Evolutionary conservation across 139 green algal species (phyloP), one percentile per base, ranked within the genome.

Genomic region (Haematococcus lacustris): DNA sequence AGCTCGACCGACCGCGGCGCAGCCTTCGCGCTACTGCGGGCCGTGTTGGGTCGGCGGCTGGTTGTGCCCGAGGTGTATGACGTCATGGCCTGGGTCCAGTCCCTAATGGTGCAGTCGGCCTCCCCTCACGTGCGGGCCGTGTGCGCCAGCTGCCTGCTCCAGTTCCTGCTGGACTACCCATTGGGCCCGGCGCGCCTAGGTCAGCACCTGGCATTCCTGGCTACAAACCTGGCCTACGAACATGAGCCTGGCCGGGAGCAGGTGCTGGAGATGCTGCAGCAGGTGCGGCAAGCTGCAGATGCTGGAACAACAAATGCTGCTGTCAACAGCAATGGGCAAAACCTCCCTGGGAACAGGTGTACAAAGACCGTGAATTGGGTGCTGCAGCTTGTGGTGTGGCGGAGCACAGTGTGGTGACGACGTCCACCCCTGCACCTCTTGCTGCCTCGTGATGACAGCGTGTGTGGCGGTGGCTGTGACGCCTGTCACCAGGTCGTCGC

Each of bases 111-210:
- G 47, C 81, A 68, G 80, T 78, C 60, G 30, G 78, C 87, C 38
- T 73, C 80, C 3, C 47, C 84, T 0, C 51, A 83, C 1, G 81
- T 91, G 53, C 82, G 92, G 2, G 35, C 78, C n/a, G 71, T 80
- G 35, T 89, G 83, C 69, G 79, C 84, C 3, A 76, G 84, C 21
- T 76, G 75, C 35, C 84, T 98, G 63, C 88, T 98, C 26, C 81
- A 91, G 75, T 98, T 97, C 81, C 85, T 98, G 77, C 84, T 98
- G 40, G 91, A 98, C 82, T 98, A 94, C 71, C 93, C 93, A 1
- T 76, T 98, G 67, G 88, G 89, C 43, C 30, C 67, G 7, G 43
- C 7, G 43, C 47, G 67, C 30, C n/a, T 38, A 34, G 28, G 40
- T 33, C 38, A 71, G 71, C 79, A 84, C 68, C 57, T 84, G 33